Evolutionary conservation across 108 stramenopile species (phyloP).

Genomic region (Cyclotella sp.): DNA sequence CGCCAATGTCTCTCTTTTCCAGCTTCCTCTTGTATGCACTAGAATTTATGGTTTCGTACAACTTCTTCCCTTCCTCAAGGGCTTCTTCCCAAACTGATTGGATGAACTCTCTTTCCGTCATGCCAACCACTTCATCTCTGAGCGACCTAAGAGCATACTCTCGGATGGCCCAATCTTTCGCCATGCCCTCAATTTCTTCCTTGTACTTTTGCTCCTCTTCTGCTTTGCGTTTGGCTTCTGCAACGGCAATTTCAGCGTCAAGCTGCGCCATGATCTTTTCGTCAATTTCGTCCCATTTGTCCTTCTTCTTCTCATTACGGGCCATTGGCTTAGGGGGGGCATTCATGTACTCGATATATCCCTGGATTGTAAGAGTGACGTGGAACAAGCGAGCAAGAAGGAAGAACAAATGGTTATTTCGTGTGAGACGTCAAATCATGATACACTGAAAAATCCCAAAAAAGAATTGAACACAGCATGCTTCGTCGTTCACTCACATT

Average conservation of each 20-base stretch:
- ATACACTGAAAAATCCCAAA: neutral
- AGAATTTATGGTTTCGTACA: constrained; percentile 47
- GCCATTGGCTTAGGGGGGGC: neutral
- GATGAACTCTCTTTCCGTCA: constrained; percentile 70
- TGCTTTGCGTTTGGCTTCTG: constrained; percentile 17
- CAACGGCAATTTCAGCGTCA: constrained; percentile 22
- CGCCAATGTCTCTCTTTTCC: neutral
- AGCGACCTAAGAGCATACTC: constrained; percentile 67
- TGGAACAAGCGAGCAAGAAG: neutral
- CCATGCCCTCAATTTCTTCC: constrained; percentile 71
- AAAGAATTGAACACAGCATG: neutral
- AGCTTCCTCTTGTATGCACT: constrained; percentile 14
- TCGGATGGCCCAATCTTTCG: constrained; percentile 79
- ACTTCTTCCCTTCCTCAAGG: constrained; percentile 68
- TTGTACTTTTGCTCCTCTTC: constrained; percentile 43
- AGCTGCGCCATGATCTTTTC: constrained; percentile 36
- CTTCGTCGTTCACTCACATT: constrained; percentile 34
- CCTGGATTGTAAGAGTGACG: constrained; percentile 21
- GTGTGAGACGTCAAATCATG: neutral
- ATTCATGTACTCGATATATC: constrained; percentile 33
- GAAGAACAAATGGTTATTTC: neutral
- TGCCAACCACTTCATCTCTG: constrained; percentile 47
- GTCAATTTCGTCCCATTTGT: constrained; percentile 22
- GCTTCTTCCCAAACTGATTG: constrained; percentile 74
- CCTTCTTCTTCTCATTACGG: neutral